A percentile compares a stretch with the other conserved stretches of the same genome.
These are phyloP conservation scores for Haplosporangium sp. DNA, from an alignment of 371 early-diverging fungal genomes.

Conservation along the genomic window DNA sequence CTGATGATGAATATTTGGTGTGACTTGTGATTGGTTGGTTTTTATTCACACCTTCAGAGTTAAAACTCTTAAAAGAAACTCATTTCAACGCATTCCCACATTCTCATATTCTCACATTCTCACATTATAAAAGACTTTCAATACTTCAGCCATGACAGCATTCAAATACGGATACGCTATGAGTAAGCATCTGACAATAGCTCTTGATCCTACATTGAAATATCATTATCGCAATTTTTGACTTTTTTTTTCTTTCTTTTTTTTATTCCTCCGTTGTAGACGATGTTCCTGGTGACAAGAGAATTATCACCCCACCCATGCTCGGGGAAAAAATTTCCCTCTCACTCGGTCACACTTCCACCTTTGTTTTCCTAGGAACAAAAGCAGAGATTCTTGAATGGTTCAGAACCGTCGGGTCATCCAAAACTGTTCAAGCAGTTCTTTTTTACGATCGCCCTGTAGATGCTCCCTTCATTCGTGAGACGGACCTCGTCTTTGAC, in stretches of 20 bases:
- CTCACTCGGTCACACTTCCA: slow-evolving; percentile 52
- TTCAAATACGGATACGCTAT: slow-evolving; percentile 47
- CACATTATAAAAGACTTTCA: background rate
- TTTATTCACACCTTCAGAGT: no score
- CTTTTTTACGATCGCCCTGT: slow-evolving; percentile 46
- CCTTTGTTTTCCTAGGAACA: slow-evolving; percentile 51
- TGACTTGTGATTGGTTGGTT: no score
- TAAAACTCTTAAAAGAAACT: no score
- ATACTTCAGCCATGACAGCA: background rate
- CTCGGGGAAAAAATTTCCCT: slow-evolving; percentile 48
- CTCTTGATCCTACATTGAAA: background rate
- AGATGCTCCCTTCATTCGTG: slow-evolving; percentile 26
- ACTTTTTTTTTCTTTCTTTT: background rate
- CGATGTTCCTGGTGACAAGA: slow-evolving; percentile 41
- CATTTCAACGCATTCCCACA: no score
- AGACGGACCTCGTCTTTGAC: slow-evolving; percentile 50
- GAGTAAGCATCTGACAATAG: slow-evolving; percentile 19
- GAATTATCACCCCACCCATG: slow-evolving; percentile 51
- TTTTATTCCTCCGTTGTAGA: background rate
- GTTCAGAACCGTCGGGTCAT: slow-evolving; percentile 39
- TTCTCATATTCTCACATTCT: no score
- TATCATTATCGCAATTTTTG: background rate
- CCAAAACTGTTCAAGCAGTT: slow-evolving; percentile 35
- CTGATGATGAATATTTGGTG: no score
- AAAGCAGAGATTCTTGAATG: slow-evolving; percentile 51